Conservation (phyloP, 2,329 filamentous ascomycete species). For the Chrysosporium keratinophilum region DNA sequence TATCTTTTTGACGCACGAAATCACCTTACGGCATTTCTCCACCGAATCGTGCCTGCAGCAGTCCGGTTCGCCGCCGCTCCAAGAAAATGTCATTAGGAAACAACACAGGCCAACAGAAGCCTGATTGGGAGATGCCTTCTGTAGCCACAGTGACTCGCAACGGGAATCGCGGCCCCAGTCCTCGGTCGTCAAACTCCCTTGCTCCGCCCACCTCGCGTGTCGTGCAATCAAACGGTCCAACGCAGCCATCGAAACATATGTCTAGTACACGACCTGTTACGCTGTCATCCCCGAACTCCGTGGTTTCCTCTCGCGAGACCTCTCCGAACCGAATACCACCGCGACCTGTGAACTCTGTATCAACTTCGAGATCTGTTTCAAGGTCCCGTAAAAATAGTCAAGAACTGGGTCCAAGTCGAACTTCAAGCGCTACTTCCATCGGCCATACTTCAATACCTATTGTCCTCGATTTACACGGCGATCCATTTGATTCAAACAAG, state of each 20-base stretch:
- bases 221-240: conserved; percentile 8
- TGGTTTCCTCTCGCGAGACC: conserved; percentile 40
- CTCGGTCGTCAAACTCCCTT: not conserved
- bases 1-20: not conserved
- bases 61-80: conserved; percentile 3
- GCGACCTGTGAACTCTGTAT: conserved; percentile 24
- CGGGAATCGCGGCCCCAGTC: conserved; percentile 2
- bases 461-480: conserved; percentile 53
- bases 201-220: conserved; percentile 9
- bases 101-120: not conserved
- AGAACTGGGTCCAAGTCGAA: conserved; percentile 53
- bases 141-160: conserved; percentile 1
- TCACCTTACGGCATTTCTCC: not conserved
- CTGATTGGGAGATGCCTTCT: conserved; percentile 11
- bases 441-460: conserved; percentile 41
- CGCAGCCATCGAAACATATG: conserved; percentile 8
- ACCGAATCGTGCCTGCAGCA: not conserved
- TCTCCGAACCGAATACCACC: conserved; percentile 35
- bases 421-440: conserved; percentile 30
- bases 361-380: conserved; percentile 30
- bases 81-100: conserved; percentile 2
- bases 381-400: conserved; percentile 58
- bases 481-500: conserved; percentile 57
- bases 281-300: conserved; percentile 37
- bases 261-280: not conserved